These are phyloP conservation scores for Phytophthora macrochlamydospora DNA, from an alignment of 352 stramenopile species.

Conservation along the genomic window DNA sequence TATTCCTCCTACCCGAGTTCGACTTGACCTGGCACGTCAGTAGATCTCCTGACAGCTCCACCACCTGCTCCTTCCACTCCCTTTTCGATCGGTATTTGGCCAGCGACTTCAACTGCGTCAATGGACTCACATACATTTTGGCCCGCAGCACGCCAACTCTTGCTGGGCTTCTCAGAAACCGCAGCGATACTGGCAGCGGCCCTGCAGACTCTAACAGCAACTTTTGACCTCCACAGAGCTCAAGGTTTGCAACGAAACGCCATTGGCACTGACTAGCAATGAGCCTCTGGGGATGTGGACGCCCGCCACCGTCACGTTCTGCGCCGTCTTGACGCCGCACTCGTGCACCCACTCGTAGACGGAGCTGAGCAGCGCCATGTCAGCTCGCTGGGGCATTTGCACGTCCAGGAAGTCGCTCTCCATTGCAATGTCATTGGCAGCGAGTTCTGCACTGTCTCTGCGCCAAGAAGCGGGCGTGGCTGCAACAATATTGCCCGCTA, in stretches of 20 bases:
- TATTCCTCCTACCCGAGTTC: conserved; percentile 20
- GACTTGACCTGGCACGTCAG: conserved; percentile 50
- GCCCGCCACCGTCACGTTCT: conserved; percentile 38
- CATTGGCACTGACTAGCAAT: conserved; percentile 66
- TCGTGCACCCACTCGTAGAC: conserved; percentile 66
- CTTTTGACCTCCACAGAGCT: conserved; percentile 43
- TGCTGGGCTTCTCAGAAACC: conserved; percentile 54
- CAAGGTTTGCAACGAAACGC: conserved; percentile 66
- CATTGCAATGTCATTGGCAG: background rate
- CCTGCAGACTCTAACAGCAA: conserved; percentile 46
- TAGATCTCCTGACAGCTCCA: conserved; percentile 69
- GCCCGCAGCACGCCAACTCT: conserved; percentile 56
- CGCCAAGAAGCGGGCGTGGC: conserved; percentile 4
- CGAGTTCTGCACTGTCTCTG: conserved; percentile 16
- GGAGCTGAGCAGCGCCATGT: conserved; percentile 47
- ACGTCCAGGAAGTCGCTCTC: conserved; percentile 47
- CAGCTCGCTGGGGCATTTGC: conserved; percentile 27
- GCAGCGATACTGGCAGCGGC: conserved; percentile 43
- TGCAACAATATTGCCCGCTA: conserved; percentile 1
- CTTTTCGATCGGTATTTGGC: conserved; percentile 46
- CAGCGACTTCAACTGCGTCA: conserved; percentile 67
- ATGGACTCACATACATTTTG: conserved; percentile 55
- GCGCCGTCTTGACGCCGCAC: conserved; percentile 49
- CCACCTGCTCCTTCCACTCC: conserved; percentile 65
- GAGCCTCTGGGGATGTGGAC: conserved; percentile 51